Evolutionary conservation across 345 rosid species (phyloP).

Genomic region (Leavenworthia alabamica): DNA sequence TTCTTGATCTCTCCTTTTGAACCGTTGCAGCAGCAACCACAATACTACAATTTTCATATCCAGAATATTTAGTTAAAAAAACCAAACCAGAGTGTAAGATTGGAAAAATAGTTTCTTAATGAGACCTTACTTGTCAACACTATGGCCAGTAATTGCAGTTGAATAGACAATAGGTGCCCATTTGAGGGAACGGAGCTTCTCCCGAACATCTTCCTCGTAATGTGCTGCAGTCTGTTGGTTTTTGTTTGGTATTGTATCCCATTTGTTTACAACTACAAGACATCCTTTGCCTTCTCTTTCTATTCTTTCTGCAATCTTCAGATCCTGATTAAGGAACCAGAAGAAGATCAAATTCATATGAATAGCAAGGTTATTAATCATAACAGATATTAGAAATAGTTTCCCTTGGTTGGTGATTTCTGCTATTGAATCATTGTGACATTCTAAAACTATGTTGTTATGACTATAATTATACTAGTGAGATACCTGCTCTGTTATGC

Average conservation of each 20-base stretch:
- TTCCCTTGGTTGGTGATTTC: not conserved
- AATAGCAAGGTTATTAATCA: not conserved
- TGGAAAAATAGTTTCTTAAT: not conserved
- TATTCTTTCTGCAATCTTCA: slow-evolving; percentile 85
- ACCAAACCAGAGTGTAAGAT: not conserved
- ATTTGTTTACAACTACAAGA: slow-evolving; percentile 90
- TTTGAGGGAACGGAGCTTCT: slow-evolving; percentile 74
- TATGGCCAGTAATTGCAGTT: slow-evolving; percentile 77
- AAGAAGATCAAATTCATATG: not conserved
- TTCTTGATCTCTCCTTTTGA: slow-evolving; percentile 87
- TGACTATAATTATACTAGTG: too few species aligned
- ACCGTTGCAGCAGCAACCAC: slow-evolving; percentile 68
- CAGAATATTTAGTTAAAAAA: not conserved
- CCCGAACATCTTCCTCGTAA: slow-evolving; percentile 88
- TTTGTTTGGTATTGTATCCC: slow-evolving; percentile 95
- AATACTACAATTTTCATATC: slow-evolving; percentile 42
- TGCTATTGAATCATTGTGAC: not conserved
- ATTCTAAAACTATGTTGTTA: slow-evolving; percentile 1
- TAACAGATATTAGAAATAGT: not conserved
- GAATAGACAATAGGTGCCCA: slow-evolving; percentile 98
- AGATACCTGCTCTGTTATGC: slow-evolving; percentile 95
- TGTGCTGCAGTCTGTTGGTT: slow-evolving; percentile 65
- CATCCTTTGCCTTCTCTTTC: slow-evolving; percentile 95
- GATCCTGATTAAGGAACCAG: slow-evolving; percentile 43
- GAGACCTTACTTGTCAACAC: slow-evolving; percentile 75